Conservation (phyloP, 2,329 filamentous ascomycete species). For the Macrophomina pseudophaseolina region DNA sequence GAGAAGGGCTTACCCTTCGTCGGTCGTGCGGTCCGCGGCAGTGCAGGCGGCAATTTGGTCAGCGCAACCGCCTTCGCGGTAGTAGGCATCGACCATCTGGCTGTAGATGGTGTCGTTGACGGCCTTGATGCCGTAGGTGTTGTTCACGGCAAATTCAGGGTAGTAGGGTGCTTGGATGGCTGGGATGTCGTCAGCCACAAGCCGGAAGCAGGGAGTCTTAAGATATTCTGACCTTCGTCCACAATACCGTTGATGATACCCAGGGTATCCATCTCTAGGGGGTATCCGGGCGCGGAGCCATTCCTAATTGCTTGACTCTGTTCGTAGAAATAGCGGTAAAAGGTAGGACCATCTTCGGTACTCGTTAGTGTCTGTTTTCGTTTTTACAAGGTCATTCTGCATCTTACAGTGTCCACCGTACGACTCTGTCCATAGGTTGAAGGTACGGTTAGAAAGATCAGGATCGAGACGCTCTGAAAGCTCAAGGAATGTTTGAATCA, state of each 20-base stretch:
- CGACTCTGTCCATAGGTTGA: slow-evolving; percentile 59
- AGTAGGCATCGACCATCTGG: slow-evolving; percentile 51
- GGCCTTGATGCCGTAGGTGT: slow-evolving; percentile 59
- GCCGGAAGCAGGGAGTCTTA: neutral
- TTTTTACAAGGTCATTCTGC: neutral
- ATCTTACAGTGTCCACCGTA: slow-evolving; percentile 52
- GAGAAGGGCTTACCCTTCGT: slow-evolving; percentile 2
- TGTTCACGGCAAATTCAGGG: slow-evolving; percentile 59
- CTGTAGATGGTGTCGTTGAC: slow-evolving; percentile 54
- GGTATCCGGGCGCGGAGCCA: slow-evolving; percentile 52
- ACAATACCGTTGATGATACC: slow-evolving; percentile 56
- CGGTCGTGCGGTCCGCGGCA: slow-evolving; percentile 9
- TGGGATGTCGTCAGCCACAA: neutral
- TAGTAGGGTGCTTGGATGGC: slow-evolving; percentile 48
- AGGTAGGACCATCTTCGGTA: slow-evolving; percentile 43
- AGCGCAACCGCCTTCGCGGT: slow-evolving; percentile 55
- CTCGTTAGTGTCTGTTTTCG: neutral
- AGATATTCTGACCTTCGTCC: neutral
- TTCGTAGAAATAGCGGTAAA: slow-evolving; percentile 63
- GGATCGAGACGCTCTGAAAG: slow-evolving; percentile 53
- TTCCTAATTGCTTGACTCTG: slow-evolving; percentile 60
- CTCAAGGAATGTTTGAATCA: slow-evolving; percentile 44
- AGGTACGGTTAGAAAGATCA: slow-evolving; percentile 45
- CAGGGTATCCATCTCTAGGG: slow-evolving; percentile 59
- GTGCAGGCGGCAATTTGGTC: slow-evolving; percentile 54